These are phyloP conservation scores for Coniochaeta ligniaria DNA, from an alignment of 2,329 filamentous ascomycete genomes.

Conservation along the genomic window DNA sequence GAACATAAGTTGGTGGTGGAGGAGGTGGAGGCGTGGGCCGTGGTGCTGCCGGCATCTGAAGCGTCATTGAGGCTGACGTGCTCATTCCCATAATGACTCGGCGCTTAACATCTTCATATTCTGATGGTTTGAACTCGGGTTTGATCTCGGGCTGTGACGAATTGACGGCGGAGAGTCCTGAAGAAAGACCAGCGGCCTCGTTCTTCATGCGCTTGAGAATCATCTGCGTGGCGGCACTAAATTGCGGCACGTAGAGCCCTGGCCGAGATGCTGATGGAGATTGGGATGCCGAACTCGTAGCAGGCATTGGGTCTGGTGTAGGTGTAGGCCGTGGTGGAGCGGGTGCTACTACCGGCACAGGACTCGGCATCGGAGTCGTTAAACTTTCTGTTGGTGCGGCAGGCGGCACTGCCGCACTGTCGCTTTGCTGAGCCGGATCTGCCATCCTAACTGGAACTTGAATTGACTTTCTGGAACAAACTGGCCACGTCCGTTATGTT, in stretches of 20 bases:
- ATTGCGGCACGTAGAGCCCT: constrained; percentile 17
- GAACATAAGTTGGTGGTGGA: constrained; percentile 1
- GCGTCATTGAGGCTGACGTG: constrained; percentile 24
- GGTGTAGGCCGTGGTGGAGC: background rate
- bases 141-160: constrained; percentile 9
- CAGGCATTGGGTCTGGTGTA: background rate
- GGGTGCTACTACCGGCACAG: background rate
- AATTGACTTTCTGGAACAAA: background rate
- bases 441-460: background rate
- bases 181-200: constrained; percentile 24
- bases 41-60: constrained; percentile 23
- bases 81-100: constrained; percentile 32
- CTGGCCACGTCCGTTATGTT: background rate
- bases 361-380: background rate
- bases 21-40: constrained; percentile 4
- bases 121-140: constrained; percentile 19
- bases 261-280: constrained; percentile 7
- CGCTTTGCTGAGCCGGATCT: background rate
- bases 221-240: constrained; percentile 29
- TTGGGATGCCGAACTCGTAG: background rate
- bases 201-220: constrained; percentile 29
- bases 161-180: constrained; percentile 25
- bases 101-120: constrained; percentile 30
- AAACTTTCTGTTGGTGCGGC: background rate
- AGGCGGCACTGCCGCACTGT: background rate